Evolutionary conservation across 305 asterid genomes (phyloP), one percentile per base, ranked within the genome.

Genomic region (Fraxinus dipetala): DNA sequence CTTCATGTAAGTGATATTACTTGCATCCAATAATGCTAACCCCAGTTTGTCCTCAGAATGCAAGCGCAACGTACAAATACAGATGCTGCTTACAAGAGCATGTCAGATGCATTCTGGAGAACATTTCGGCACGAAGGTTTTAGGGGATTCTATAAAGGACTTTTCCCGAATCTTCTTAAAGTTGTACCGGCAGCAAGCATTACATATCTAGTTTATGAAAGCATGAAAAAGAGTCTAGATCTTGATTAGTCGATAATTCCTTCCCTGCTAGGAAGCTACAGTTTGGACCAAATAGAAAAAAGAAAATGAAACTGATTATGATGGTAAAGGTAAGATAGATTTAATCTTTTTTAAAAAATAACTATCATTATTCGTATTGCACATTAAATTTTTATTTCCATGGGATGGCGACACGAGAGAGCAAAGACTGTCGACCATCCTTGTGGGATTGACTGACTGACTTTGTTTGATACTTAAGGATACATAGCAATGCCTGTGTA

Each of bases 111-210:
- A 36, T 88, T 96, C 80, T 79, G 89, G 88, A 92, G 87, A 91
- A 96, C 98, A 26, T 81, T 89, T 83, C 78, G 48, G 72, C 83
- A 10, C 14, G 98, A 96, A 90, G 99, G 99, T 59, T 32, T 84
- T 34, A 65, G 95, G 86, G 99, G 98, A 32, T 96, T 96, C 89
- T 96, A 94, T 81, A 96, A 93, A 86, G 99, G 99, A n/a, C 95
- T 96, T 43, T 86, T 92, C 79, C 99, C 99, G 0, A 96, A 94
- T 89, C 97, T 96, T 77, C 95, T 93, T 65, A 96, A 96, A 86
- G 99, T 96, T 3, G 91, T 96, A 31, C 98, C 99, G 3, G 91
- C 98, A 30, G 98, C 99, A 32, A 94, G 98, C 94, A 96, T 96
- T 87, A 94, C 99, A 4, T 96, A 96, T 86, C 78, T 93, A 86